Evolutionary conservation across 2,329 filamentous ascomycete species (phyloP).

Genomic region (Aspergillus piperis): DNA sequence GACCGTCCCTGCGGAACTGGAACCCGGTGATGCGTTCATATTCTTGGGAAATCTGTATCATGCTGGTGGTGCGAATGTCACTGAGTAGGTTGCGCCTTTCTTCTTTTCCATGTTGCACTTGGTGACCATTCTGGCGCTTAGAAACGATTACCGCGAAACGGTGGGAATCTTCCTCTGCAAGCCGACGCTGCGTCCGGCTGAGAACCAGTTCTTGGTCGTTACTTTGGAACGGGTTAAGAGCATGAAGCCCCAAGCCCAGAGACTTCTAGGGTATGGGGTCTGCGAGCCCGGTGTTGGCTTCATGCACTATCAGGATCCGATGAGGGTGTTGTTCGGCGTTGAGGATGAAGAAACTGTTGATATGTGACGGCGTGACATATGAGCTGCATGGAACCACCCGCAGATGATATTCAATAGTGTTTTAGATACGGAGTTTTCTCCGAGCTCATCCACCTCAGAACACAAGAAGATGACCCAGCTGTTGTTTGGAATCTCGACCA

Average conservation of each 20-base stretch:
- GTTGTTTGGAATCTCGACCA: slow-evolving; percentile 11
- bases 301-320: slow-evolving; percentile 42
- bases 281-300: slow-evolving; percentile 39
- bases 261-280: slow-evolving; percentile 38
- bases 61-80: slow-evolving; percentile 43
- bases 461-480: slow-evolving; percentile 14
- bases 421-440: no score
- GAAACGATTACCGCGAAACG: slow-evolving; percentile 31
- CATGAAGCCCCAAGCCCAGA: slow-evolving; percentile 35
- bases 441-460: slow-evolving; percentile 5
- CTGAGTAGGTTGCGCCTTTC: slow-evolving; percentile 18
- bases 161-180: slow-evolving; percentile 40
- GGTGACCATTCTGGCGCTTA: not conserved
- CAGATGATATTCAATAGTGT: not conserved
- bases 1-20: slow-evolving; percentile 42
- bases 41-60: slow-evolving; percentile 46
- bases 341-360: slow-evolving; percentile 41
- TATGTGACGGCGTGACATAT: slow-evolving; percentile 19
- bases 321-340: slow-evolving; percentile 40
- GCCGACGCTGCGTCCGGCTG: slow-evolving; percentile 36
- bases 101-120: not conserved
- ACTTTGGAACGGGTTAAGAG: slow-evolving; percentile 32
- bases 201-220: slow-evolving; percentile 38
- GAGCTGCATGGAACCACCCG: not conserved
- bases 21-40: slow-evolving; percentile 44